These are phyloP conservation scores for Phytopythium ostracodes DNA, from an alignment of 352 stramenopile species.

Conservation along the genomic window DNA sequence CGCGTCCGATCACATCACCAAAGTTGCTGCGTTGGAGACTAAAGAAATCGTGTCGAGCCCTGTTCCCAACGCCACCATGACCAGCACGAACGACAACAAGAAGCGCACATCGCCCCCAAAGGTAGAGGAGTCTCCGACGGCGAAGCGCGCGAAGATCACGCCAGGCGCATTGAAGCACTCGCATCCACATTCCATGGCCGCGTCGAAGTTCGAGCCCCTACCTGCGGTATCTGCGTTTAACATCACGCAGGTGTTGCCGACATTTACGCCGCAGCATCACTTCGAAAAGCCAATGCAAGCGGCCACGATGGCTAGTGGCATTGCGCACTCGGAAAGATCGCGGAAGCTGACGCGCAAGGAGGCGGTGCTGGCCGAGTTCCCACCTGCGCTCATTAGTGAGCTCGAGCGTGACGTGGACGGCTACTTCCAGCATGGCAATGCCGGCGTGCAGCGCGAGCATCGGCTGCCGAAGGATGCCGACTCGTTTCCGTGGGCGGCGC, in stretches of 20 bases:
- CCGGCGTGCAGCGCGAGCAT: not conserved
- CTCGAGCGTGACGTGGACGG: constrained; percentile 24
- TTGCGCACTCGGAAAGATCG: not conserved
- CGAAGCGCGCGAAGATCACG: not conserved
- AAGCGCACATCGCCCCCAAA: not conserved
- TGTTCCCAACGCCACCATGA: not conserved
- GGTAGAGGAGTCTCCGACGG: not conserved
- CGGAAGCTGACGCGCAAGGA: constrained; percentile 30
- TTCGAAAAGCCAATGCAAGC: not conserved
- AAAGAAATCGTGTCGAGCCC: not conserved
- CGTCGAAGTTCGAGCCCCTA: not conserved
- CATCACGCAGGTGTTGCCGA: not conserved
- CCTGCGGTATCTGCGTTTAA: not conserved
- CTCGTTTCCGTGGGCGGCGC: constrained; percentile 26
- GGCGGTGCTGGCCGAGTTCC: constrained; percentile 30
- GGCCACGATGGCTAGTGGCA: not conserved
- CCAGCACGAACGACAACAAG: not conserved
- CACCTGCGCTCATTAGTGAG: constrained; percentile 24
- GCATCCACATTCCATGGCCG: not conserved
- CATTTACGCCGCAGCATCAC: not conserved
- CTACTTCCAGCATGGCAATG: constrained; percentile 16
- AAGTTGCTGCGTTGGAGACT: not conserved
- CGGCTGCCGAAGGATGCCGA: constrained; percentile 16
- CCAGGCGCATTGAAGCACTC: not conserved
- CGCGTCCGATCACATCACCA: not conserved